Evolutionary conservation across 2,329 filamentous ascomycete genomes (phyloP), one percentile per base, ranked within the genome.

Genomic region (Penicillium palitans): DNA sequence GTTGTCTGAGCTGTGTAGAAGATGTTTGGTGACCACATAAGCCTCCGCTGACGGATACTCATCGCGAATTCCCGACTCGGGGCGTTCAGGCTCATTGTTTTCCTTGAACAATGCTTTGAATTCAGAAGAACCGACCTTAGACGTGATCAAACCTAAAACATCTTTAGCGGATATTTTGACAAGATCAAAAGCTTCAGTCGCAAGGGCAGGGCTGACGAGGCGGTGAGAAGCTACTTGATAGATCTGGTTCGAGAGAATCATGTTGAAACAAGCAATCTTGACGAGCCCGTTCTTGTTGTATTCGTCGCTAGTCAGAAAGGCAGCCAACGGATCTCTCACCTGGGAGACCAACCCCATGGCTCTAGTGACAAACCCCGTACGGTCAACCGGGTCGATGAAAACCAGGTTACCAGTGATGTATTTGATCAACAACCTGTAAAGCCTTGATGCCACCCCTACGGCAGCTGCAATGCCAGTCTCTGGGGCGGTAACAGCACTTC

Each of bases 331-430:
- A 44, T 79, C 72, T 35, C 76, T 69, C 15, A 82, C 59, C n/a
- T 72, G 70, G 17, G 70, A 70, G 46, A 81, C 68, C 39, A 78
- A 62, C 19, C 57, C 57, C 45, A 67, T 65, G 9, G 67, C 68
- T 55, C 76, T 77, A 19, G 70, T 64, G 4, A 80, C 71, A 62
- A 81, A 85, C 5, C 72, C 69, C 27, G 65, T 70, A 19, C 84
- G 79, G 66, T 86, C 84, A 19, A 85, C 72, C 0, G 80, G 73
- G 65, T 87, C 84, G 31, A 79, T 72, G 61, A 86, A 86, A 42
- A 76, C 76, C 3, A 87, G 65, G 42, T 74, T 73, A 4, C 76
- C 73, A 9, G 79, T 79, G 42, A 81, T 65, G 61, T 85, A 87
- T 25, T 70, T 71, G 31, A 83, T 72, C 24, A 84, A 57, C 13